Base-by-base conservation (phyloP, 164 flowering plant species). In the Litsea cubeba region DNA sequence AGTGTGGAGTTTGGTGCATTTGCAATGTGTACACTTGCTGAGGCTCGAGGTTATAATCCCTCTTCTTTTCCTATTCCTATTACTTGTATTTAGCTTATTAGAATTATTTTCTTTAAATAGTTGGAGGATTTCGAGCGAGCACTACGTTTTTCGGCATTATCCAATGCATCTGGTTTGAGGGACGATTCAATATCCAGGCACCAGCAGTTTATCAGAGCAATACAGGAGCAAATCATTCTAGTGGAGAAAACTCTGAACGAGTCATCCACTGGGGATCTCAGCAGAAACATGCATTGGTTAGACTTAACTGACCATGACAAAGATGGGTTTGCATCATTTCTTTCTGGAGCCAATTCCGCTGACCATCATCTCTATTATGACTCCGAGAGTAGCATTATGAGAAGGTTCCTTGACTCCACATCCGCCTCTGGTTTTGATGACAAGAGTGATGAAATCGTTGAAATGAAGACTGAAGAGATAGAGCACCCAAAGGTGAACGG, bases 121-220 rank as follows among this genome's bases (percentile, higher is more conserved):
- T 79, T 87, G 79, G 88, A 87, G 74, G 88, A 87, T 75, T 87
- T 87, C 72, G 88, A 84, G 77, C 80, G 84, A 72, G 90, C 84
- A 15, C 82, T 83, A 71, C 68, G 51, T 75, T 62, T 71, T 35
- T 81, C 85, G 40, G 72, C 77, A 51, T 11, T 74, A 57, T 62
- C 74, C 14, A 80, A 81, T 76, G 77, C 77, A 24, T 77, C 81
- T 2, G 72, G 50, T 6, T 40, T 58, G 24, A 82, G 79, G 66
- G 84, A 73, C 69, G 76, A 81, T 77, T 79, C 81, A 69, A 71
- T 80, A 58, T 79, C 78, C 49, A 83, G 85, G 73, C 86, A 85
- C 70, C 81, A 65, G 54, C 90, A 85, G 74, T 85, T 87, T 74
- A 80, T 84, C 46, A 65, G 74, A 63, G 90, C 88, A 68, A 85